Conservation (phyloP, 2,329 filamentous ascomycete species). For the Fusarium proliferatum region DNA sequence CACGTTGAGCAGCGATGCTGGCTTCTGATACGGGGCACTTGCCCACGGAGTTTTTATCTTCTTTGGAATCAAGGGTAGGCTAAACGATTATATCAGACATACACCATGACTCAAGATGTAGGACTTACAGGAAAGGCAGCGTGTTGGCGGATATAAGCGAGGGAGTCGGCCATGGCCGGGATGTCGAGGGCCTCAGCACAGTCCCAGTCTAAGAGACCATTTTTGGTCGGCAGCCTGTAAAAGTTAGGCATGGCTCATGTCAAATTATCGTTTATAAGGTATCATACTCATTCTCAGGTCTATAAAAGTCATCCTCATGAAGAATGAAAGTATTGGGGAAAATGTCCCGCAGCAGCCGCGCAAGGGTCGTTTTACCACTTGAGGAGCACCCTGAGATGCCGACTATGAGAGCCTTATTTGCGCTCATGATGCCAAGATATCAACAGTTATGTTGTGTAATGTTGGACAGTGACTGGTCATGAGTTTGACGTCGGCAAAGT, state of each 20-base stretch:
- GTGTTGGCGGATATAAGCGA: conserved; percentile 75
- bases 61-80: conserved; percentile 52
- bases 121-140: conserved; percentile 72
- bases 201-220: conserved; percentile 88
- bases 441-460: neutral
- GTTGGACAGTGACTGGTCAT: neutral
- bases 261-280: too few relatives aligned
- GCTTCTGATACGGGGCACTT: conserved; percentile 62
- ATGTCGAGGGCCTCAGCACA: conserved; percentile 83
- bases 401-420: conserved; percentile 71
- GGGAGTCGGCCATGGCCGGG: conserved; percentile 71
- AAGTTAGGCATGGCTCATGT: neutral
- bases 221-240: conserved; percentile 61
- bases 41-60: conserved; percentile 72
- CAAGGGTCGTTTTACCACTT: conserved; percentile 94
- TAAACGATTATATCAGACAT: conserved; percentile 9
- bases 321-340: conserved; percentile 84
- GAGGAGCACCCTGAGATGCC: conserved; percentile 91
- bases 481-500: conserved; percentile 9
- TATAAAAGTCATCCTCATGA: conserved; percentile 97
- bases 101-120: neutral
- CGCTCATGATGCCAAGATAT: conserved; percentile 44
- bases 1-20: conserved; percentile 59
- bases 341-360: conserved; percentile 83
- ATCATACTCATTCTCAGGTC: conserved; percentile 75